phyloP scores from a whole-genome alignment of 2,329 filamentous ascomycete genomes.

The Fusarium albosuccineum region DNA sequence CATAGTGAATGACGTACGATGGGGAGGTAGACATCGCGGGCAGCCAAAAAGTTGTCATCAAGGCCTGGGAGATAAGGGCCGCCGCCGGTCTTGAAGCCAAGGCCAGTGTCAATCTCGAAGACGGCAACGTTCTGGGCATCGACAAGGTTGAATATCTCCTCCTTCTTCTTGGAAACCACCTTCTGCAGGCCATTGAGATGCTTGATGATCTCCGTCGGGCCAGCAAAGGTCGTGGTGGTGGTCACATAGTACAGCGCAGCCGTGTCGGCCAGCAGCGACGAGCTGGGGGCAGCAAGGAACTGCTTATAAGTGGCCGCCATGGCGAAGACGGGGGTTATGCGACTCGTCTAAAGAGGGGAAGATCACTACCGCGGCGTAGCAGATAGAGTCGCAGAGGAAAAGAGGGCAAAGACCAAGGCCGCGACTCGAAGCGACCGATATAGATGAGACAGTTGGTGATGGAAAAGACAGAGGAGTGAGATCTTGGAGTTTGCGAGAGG shows the following conservation, averaged over 20 bases:
- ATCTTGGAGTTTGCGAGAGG: conserved; percentile 13
- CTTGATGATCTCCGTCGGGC: conserved; percentile 82
- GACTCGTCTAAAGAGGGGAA: conserved; percentile 27
- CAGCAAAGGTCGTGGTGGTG: conserved; percentile 80
- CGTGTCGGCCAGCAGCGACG: conserved; percentile 72
- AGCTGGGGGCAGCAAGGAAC: conserved; percentile 77
- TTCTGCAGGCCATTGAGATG: conserved; percentile 80
- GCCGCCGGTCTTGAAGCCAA: conserved; percentile 86
- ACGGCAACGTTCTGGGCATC: conserved; percentile 80
- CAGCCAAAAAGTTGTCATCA: conserved; percentile 93
- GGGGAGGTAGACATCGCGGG: conserved; percentile 82
- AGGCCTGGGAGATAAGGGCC: conserved; percentile 89
- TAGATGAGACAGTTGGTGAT: conserved; percentile 18
- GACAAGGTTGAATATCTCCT: conserved; percentile 80
- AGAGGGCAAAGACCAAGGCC: conserved; percentile 12
- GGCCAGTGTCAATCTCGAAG: conserved; percentile 83
- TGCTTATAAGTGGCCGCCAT: conserved; percentile 73
- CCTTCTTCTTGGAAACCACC: conserved; percentile 84
- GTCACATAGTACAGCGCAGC: conserved; percentile 89
- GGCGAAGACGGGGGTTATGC: conserved; percentile 37
- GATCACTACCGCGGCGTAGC: conserved; percentile 13
- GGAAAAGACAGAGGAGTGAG: conserved; percentile 15
- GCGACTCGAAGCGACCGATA: conserved; percentile 29
- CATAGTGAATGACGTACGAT: conserved; percentile 72
- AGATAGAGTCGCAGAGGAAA: conserved; percentile 9